These are phyloP conservation scores for Mucor ambiguus DNA, from an alignment of 371 early-diverging fungal genomes.

Conservation along the genomic window DNA sequence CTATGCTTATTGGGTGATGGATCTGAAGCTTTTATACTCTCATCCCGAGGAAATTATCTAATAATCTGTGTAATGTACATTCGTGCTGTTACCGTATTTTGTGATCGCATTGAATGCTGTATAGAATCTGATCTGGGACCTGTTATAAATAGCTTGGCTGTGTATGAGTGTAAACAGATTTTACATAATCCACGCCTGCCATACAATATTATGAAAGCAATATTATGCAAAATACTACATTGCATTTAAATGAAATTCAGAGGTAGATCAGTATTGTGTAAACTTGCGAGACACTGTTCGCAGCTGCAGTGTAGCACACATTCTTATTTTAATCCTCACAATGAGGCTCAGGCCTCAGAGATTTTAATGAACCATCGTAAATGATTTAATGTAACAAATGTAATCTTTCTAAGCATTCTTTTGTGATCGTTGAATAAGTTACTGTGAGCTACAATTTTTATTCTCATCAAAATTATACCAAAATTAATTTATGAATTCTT, in stretches of 20 bases:
- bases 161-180: background rate
- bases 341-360: background rate
- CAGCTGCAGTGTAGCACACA: background rate
- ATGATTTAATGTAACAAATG: no score
- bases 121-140: background rate
- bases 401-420: no score
- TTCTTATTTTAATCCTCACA: background rate
- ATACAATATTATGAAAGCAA: background rate
- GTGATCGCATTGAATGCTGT: background rate
- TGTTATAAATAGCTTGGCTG: background rate
- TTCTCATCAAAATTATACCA: no score
- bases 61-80: background rate
- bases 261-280: background rate
- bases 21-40: background rate
- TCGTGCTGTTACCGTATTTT: background rate
- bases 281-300: background rate
- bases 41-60: background rate
- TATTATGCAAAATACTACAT: background rate
- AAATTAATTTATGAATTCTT: background rate
- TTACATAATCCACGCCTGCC: background rate
- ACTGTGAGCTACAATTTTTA: no score
- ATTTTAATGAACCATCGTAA: no score
- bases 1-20: background rate
- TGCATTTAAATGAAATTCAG: background rate
- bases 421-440: no score